Conservation (phyloP, 2,329 filamentous ascomycete genomes). For the Colletotrichum sp. region DNA sequence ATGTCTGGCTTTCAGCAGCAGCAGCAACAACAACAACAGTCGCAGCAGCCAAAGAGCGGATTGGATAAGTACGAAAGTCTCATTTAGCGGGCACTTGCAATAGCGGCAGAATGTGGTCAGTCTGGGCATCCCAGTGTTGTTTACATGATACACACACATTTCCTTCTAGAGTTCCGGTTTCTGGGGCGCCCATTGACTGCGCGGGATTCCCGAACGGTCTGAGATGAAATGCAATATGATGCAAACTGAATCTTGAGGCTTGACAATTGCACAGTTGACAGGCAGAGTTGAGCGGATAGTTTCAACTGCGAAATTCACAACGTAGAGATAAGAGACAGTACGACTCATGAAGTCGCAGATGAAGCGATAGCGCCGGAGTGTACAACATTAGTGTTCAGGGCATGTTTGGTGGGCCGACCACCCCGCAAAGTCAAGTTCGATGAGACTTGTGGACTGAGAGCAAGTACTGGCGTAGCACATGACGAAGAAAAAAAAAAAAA, state of each 20-base stretch:
- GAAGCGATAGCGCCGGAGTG: neutral
- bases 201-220: neutral
- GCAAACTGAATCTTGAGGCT: neutral
- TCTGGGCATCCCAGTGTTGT: conserved; percentile 1
- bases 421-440: conserved; percentile 6
- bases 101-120: neutral
- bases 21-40: conserved; percentile 33
- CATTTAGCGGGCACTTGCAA: conserved; percentile 43
- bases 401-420: conserved; percentile 1
- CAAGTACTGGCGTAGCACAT: conserved; percentile 1
- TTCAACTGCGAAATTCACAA: neutral
- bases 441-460: neutral
- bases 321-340: neutral
- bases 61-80: conserved; percentile 74
- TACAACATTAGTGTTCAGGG: neutral
- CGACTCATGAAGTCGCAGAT: neutral
- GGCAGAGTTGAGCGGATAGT: neutral
- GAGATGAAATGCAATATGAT: neutral
- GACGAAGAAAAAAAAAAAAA: neutral
- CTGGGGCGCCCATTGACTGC: neutral
- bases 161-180: neutral
- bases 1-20: conserved; percentile 25
- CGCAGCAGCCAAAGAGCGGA: conserved; percentile 51
- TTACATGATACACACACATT: neutral
- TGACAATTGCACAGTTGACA: neutral